phyloP scores from a whole-genome alignment of 345 rosid genomes.

The Balakata baccata region DNA sequence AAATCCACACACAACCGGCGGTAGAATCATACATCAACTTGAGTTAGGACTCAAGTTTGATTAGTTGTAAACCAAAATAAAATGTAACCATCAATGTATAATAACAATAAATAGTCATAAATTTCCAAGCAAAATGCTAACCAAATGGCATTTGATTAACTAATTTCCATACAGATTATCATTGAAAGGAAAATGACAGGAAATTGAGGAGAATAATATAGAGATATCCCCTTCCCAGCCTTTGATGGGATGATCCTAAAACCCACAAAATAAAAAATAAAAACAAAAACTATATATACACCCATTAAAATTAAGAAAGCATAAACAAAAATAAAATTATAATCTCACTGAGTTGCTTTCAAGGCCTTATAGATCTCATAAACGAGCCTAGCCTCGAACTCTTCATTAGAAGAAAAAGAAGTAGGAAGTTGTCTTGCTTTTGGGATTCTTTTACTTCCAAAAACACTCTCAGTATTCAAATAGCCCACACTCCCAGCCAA shows the following conservation, averaged over 20 bases:
- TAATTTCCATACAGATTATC: background rate
- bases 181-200: background rate
- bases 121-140: too few relatives aligned
- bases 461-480: constrained; percentile 20
- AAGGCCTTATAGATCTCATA: constrained; percentile 40
- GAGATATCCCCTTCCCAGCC: background rate
- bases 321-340: too few relatives aligned
- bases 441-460: constrained; percentile 32
- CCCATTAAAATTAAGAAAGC: background rate
- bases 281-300: background rate
- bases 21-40: too few relatives aligned
- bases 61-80: too few relatives aligned
- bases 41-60: too few relatives aligned
- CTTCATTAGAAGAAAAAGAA: constrained; percentile 17
- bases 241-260: background rate
- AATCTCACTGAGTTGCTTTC: constrained; percentile 16
- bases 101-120: too few relatives aligned
- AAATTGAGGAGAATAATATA: background rate
- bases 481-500: constrained; percentile 28
- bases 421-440: constrained; percentile 17
- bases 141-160: background rate
- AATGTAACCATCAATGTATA: too few relatives aligned
- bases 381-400: constrained; percentile 34
- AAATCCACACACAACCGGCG: too few relatives aligned
- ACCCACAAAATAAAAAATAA: background rate